Evolutionary conservation across 768 basidiomycete genomes (phyloP), one percentile per base, ranked within the genome.

Genomic region (Sporobolomyces pararoseus): DNA sequence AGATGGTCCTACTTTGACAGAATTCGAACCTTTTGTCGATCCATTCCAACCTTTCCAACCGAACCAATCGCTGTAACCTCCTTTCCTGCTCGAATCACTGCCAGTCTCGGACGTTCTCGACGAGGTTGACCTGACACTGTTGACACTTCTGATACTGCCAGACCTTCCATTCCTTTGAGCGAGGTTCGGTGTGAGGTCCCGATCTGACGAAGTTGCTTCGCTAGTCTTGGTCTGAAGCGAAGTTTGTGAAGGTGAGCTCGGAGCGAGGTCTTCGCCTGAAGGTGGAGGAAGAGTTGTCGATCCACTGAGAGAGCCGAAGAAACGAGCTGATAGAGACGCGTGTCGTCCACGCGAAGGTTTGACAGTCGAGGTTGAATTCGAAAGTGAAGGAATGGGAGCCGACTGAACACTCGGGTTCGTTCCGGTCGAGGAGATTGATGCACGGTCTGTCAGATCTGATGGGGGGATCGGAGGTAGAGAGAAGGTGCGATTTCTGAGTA

Each of bases 281-380:
- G 17, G 37, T 1, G 47, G 42, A 35, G 34, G 32, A 9, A 21
- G 51, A 21, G 35, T 49, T 12, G 44, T 7, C 32, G 37, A 50
- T 19, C 42, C 53, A 44, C 27, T 17, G 34, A 54, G n/a, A 23
- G 63, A 65, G n/a, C 63, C 62, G 25, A 74, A 70, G 34, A 74
- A 42, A 13, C 72, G 68, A 10, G 72, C 58, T 3, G 72, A 74
- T 10, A 74, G 63, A 5, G 72, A 74, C 3, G 72, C 66, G 7
- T 74, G 68, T 0, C 72, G 68, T 0, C 47, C 31, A 1, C 72
- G 62, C 6, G 17, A n/a, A 5, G 55, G 49, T 35, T 67, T 72
- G 54, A 54, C 16, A 5, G 63, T 14, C 19, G 53, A 37, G 9
- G 63, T 4, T 0, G 51, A 7, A 19, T 7, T 21, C 17, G 19